Base-by-base conservation (phyloP, 2,329 filamentous ascomycete genomes). In the Trichoderma atroviride region DNA sequence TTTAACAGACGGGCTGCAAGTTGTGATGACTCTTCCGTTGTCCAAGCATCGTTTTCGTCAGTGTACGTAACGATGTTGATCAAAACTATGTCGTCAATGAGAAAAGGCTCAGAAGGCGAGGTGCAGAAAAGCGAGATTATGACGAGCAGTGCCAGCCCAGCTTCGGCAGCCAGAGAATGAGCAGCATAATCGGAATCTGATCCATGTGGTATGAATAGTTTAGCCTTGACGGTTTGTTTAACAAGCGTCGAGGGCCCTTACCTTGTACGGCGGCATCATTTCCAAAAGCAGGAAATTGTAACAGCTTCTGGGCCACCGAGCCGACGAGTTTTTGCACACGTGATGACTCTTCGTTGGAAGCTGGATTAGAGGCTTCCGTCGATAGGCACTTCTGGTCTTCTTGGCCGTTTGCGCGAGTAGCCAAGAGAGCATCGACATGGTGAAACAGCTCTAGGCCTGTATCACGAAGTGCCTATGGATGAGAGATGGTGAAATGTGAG, bases 11-110 rank as follows among this genome's bases (percentile, higher is more conserved):
- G 47, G 0, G 52, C 50, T 0, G 85, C 81, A 0, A 74, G 61
- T 0, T 61, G n/a, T 5, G 78, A 74, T 1, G 80, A 76, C 3
- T 73, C 62, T 1, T 69, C 19, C 1, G 80, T 82, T 4, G 80
- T 80, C 83, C 83, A 85, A n/a, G 75, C 70, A 40, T 81, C 78
- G 4, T 57, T 56, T 6, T 71, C 14, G 55, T 81, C 72, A 14
- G 77, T 79, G 60, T 78, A 76, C 3, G 80, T 75, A 19, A 77
- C 73, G 14, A 81, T 40, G 40, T 72, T 73, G 27, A 82, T 65
- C 4, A 83, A 75, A 31, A 24, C 47, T 24, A 14, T 13, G 14
- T 69, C n/a, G 22, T 56, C 57, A 11, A 70, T 24, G 33, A 16
- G 13, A 57, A 59, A 24, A n/a, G 27, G 19, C 3, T 16, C 24